Evolutionary conservation across 2,329 filamentous ascomycete species (phyloP).

Genomic region (Paecilomyces sp.): DNA sequence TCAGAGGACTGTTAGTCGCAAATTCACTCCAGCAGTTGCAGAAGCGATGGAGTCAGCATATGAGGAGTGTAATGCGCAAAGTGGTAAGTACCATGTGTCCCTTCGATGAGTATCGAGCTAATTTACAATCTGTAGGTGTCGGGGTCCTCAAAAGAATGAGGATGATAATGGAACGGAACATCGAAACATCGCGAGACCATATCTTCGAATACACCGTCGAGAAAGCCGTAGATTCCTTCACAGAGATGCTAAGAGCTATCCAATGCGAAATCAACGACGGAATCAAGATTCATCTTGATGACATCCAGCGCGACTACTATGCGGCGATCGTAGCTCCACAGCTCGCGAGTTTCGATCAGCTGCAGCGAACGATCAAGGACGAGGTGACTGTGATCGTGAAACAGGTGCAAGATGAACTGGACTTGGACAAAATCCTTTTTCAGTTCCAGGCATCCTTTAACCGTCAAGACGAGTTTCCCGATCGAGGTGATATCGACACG

Average conservation of each 20-base stretch:
- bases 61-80: slow-evolving; percentile 35
- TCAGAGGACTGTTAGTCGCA: slow-evolving; percentile 46
- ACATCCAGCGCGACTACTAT: background rate
- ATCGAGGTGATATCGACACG: background rate
- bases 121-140: background rate
- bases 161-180: background rate
- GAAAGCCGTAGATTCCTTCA: background rate
- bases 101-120: background rate
- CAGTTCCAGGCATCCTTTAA: background rate
- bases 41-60: slow-evolving; percentile 43
- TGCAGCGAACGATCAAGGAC: background rate
- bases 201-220: background rate
- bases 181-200: background rate
- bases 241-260: background rate
- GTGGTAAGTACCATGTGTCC: slow-evolving; percentile 17
- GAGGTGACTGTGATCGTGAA: background rate
- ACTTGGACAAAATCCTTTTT: background rate
- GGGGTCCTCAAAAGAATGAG: background rate
- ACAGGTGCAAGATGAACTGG: background rate
- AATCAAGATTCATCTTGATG: background rate
- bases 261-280: background rate
- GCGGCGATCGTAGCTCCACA: background rate
- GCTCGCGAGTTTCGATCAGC: background rate
- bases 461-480: background rate
- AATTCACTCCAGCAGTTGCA: slow-evolving; percentile 45